Evolutionary conservation across 1,284 basidiomycete species (phyloP).

Genomic region (Coniophora puteana): DNA sequence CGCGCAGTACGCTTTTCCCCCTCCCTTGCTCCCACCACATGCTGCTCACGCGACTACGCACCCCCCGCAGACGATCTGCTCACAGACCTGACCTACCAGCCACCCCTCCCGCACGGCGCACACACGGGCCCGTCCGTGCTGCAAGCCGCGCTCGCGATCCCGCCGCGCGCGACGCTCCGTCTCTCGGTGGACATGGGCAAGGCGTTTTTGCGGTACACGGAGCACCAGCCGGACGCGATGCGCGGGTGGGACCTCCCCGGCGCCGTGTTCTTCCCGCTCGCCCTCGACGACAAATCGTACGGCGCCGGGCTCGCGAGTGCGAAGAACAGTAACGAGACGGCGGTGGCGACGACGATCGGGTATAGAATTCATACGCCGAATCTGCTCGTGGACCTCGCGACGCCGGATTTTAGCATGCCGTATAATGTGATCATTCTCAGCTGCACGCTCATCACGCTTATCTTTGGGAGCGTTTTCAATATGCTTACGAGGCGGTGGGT

Average conservation of each 20-base stretch:
- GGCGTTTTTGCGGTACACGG: conserved; percentile 88
- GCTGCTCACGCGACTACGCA: conserved; percentile 3
- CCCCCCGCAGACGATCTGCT: conserved; percentile 27
- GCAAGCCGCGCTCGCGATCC: conserved; percentile 69
- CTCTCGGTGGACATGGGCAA: conserved; percentile 79
- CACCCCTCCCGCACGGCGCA: conserved; percentile 53
- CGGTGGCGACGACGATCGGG: conserved; percentile 13
- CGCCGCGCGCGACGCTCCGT: conserved; percentile 60
- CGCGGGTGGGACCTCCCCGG: conserved; percentile 91
- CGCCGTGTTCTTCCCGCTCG: conserved; percentile 64
- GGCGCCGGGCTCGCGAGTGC: not conserved
- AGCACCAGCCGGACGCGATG: conserved; percentile 95
- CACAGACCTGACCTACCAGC: conserved; percentile 59
- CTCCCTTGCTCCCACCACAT: conserved; percentile 7
- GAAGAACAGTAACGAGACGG: conserved; percentile 7
- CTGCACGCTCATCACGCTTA: conserved; percentile 86
- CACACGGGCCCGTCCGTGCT: conserved; percentile 34
- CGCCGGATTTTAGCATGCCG: conserved; percentile 98
- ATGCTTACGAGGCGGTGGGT: conserved; percentile 78
- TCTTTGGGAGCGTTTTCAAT: conserved; percentile 93
- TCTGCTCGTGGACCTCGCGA: conserved; percentile 86
- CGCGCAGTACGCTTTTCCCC: conserved; percentile 39
- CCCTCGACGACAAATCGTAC: conserved; percentile 8
- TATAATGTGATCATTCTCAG: conserved; percentile 99
- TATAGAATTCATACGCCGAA: conserved; percentile 74